Evolutionary conservation across 2,329 filamentous ascomycete species (phyloP).

Genomic region (Cercospora sojina): DNA sequence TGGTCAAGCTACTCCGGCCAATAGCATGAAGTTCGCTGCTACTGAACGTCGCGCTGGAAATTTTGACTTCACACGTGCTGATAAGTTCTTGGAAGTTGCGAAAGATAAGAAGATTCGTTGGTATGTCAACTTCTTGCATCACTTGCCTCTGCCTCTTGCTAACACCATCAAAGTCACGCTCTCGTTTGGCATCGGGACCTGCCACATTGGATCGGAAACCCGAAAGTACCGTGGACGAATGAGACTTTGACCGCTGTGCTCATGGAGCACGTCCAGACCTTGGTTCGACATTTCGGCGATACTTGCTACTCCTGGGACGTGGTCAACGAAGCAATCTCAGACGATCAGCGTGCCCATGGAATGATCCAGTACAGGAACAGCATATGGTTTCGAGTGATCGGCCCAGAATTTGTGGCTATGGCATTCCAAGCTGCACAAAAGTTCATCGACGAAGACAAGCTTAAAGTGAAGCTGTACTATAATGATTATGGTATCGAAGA

Average conservation of each 20-base stretch:
- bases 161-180: conserved; percentile 40
- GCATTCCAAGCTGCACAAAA: conserved; percentile 30
- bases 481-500: conserved; percentile 36
- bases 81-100: conserved; percentile 18
- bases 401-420: conserved; percentile 32
- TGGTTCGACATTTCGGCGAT: conserved; percentile 42
- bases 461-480: conserved; percentile 33
- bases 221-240: conserved; percentile 36
- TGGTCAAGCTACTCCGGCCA: conserved; percentile 49
- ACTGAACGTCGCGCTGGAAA: conserved; percentile 39
- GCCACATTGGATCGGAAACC: conserved; percentile 40
- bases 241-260: conserved; percentile 44
- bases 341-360: conserved; percentile 9
- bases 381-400: conserved; percentile 32
- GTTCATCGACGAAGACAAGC: conserved; percentile 10
- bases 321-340: conserved; percentile 17
- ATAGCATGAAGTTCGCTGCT: conserved; percentile 43
- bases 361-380: conserved; percentile 13
- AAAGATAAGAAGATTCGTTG: conserved; percentile 38
- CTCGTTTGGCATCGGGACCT: conserved; percentile 46
- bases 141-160: neutral
- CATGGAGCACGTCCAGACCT: conserved; percentile 44
- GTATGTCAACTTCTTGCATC: neutral
- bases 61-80: conserved; percentile 35
- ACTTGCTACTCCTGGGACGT: conserved; percentile 36